A percentile compares a stretch with the other conserved stretches of the same genome.
phyloP scores from a whole-genome alignment of 129 eudicot species.

The Ambrosia trifida region DNA sequence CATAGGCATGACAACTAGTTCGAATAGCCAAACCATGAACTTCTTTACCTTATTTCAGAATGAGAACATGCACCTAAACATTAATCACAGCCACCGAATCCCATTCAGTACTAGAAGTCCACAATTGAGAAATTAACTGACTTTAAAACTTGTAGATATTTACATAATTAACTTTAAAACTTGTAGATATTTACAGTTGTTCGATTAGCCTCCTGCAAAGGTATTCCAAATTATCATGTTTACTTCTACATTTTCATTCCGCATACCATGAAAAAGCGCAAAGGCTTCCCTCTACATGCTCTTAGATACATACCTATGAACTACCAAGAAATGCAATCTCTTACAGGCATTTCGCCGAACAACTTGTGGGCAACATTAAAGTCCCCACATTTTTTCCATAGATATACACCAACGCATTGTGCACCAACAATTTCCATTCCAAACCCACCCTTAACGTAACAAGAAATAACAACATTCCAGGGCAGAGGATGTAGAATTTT shows the following conservation, averaged over 20 bases:
- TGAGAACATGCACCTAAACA: slow-evolving; percentile 65
- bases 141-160: slow-evolving; percentile 41
- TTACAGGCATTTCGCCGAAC: slow-evolving; percentile 54
- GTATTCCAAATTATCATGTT: slow-evolving; percentile 64
- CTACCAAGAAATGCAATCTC: slow-evolving; percentile 69
- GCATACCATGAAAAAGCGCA: slow-evolving; percentile 51
- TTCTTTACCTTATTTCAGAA: slow-evolving; percentile 46
- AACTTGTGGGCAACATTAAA: slow-evolving; percentile 43
- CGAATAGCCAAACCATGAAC: slow-evolving; percentile 59
- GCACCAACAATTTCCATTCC: slow-evolving; percentile 55
- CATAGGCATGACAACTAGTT: slow-evolving; percentile 31
- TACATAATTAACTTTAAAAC: slow-evolving; percentile 48
- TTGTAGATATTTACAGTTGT: slow-evolving; percentile 37
- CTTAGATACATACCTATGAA: slow-evolving; percentile 46
- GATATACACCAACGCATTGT: slow-evolving; percentile 66
- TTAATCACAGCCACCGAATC: slow-evolving; percentile 57
- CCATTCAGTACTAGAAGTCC: slow-evolving; percentile 31
- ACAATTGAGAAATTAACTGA: slow-evolving; percentile 41
- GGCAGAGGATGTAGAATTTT: no score
- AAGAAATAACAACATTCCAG: no score
- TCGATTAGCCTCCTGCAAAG: slow-evolving; percentile 62
- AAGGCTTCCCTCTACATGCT: slow-evolving; percentile 63
- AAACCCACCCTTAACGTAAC: no score
- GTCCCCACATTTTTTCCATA: slow-evolving; percentile 67
- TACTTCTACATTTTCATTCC: slow-evolving; percentile 31